Conservation (phyloP, 257 asterid genomes). For the Coffea eugenioides region DNA sequence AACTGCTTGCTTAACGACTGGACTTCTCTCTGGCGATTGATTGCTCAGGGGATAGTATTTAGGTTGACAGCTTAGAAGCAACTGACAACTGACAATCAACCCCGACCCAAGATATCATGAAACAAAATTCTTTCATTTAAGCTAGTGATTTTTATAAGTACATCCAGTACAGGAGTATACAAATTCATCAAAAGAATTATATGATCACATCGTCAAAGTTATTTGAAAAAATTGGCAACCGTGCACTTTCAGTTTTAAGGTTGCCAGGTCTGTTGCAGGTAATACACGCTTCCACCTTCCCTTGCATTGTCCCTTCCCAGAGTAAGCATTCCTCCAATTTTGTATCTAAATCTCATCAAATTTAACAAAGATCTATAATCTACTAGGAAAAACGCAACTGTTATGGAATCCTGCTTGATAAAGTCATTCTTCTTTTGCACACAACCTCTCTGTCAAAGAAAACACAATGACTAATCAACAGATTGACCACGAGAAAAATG, state of each 20-base stretch:
- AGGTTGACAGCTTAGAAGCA: neutral
- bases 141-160: neutral
- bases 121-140: neutral
- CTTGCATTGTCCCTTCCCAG: neutral
- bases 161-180: neutral
- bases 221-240: neutral
- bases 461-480: constrained; percentile 17
- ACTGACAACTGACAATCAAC: neutral
- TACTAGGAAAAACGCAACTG: constrained; percentile 1
- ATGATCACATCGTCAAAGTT: neutral
- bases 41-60: neutral
- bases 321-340: constrained; percentile 7
- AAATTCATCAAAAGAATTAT: constrained; percentile 4
- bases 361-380: constrained; percentile 9
- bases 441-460: constrained; percentile 60
- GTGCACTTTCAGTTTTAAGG: constrained; percentile 1
- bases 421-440: constrained; percentile 42
- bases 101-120: neutral
- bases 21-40: no score
- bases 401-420: constrained; percentile 8
- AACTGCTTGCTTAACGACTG: no score
- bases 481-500: constrained; percentile 11
- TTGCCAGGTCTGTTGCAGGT: neutral
- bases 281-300: neutral
- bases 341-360: constrained; percentile 9